Percentiles rank a stretch among this genome's conserved stretches.
These are phyloP conservation scores for Cucurbita argyrosperma DNA, from an alignment of 306 rosid species.

Conservation along the genomic window DNA sequence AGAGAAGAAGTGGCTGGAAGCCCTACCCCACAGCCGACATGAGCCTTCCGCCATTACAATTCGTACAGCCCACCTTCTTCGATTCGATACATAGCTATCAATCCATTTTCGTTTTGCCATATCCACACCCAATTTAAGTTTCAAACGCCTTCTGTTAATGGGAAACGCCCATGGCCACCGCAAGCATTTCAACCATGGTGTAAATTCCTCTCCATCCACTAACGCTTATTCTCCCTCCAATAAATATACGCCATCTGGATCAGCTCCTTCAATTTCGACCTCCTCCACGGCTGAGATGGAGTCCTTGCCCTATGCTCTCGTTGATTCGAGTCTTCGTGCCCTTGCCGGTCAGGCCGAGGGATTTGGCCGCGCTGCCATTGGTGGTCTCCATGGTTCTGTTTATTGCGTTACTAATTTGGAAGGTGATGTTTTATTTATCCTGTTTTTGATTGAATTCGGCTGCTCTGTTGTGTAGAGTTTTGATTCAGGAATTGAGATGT, in stretches of 20 bases:
- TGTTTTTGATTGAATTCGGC: neutral
- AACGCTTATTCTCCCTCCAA: slow-evolving; percentile 13
- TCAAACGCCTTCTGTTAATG: slow-evolving; percentile 23
- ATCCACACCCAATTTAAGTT: neutral
- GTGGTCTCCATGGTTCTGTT: slow-evolving; percentile 73
- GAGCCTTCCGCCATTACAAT: neutral
- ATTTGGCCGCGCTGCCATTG: slow-evolving; percentile 66
- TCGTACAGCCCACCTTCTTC: neutral
- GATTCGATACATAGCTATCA: neutral
- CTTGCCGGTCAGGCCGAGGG: slow-evolving; percentile 82
- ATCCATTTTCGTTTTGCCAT: slow-evolving; percentile 6
- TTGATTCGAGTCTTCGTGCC: slow-evolving; percentile 54
- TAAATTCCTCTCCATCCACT: slow-evolving; percentile 4
- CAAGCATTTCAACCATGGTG: slow-evolving; percentile 18
- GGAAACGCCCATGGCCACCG: slow-evolving; percentile 44
- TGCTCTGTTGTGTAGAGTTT: neutral
- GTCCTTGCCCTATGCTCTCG: slow-evolving; percentile 50
- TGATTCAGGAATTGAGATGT: neutral
- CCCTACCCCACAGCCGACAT: neutral
- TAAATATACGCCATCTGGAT: slow-evolving; percentile 16
- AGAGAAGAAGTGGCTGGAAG: neutral
- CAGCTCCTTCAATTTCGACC: slow-evolving; percentile 10
- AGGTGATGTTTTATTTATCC: slow-evolving; percentile 21
- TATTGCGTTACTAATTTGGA: slow-evolving; percentile 56
- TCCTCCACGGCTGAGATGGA: slow-evolving; percentile 19